Conservation (phyloP, 371 early-diverging fungal genomes). For the Mycotypha africana region DNA sequence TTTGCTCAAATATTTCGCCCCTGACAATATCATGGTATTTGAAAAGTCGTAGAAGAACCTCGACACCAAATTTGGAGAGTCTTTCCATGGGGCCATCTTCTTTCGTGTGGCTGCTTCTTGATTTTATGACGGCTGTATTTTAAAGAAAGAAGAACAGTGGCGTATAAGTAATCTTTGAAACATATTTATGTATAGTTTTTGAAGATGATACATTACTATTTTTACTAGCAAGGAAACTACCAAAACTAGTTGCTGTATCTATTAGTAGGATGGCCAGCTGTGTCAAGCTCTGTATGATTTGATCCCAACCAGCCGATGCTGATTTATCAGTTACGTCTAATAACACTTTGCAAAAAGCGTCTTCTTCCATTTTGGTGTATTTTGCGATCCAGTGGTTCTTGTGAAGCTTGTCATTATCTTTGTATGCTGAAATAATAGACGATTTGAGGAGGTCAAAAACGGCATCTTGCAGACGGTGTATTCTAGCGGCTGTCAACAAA, state of each 20-base stretch:
- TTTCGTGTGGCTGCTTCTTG: slow-evolving; percentile 4
- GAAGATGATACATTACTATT: too few species aligned
- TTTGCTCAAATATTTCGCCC: slow-evolving; percentile 56
- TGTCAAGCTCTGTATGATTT: slow-evolving; percentile 54
- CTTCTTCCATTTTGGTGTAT: slow-evolving; percentile 2
- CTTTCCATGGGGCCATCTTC: slow-evolving; percentile 17
- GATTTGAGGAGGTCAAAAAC: slow-evolving; percentile 48
- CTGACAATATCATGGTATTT: slow-evolving; percentile 55
- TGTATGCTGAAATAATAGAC: slow-evolving; percentile 39
- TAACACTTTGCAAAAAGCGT: slow-evolving; percentile 6
- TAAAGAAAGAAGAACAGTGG: too few species aligned
- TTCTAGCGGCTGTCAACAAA: slow-evolving; percentile 51
- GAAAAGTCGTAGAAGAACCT: slow-evolving; percentile 41
- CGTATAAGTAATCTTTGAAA: too few species aligned
- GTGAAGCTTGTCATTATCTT: slow-evolving; percentile 41
- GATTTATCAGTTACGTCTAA: slow-evolving; percentile 37
- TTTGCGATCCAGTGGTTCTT: slow-evolving; percentile 47
- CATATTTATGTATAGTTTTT: too few species aligned
- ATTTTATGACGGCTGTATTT: background rate
- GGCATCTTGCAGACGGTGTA: slow-evolving; percentile 53
- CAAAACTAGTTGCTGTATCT: slow-evolving; percentile 35
- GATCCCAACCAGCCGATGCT: slow-evolving; percentile 52
- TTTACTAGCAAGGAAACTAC: slow-evolving; percentile 6
- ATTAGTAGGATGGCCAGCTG: slow-evolving; percentile 50
- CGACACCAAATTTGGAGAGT: slow-evolving; percentile 32